These are phyloP conservation scores for Eremothecium sinecaudum DNA, from an alignment of 1,139 yeast genomes.

Conservation along the genomic window DNA sequence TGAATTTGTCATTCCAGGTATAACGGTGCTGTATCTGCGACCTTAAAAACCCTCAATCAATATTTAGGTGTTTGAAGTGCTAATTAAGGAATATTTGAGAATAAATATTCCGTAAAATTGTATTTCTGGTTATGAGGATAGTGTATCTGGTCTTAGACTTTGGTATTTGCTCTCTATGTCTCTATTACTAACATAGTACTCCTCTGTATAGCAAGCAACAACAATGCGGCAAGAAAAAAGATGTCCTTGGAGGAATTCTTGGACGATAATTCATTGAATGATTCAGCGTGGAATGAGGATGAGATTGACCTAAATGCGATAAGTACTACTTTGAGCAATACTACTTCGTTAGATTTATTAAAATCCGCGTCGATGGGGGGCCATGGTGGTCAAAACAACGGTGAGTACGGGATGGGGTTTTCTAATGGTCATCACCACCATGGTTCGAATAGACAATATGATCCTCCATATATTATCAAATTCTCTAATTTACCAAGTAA, in stretches of 20 bases:
- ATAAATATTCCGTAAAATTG: too few species aligned
- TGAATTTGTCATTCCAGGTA: too few species aligned
- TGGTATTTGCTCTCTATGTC: too few species aligned
- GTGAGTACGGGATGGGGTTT: slow-evolving; percentile 5
- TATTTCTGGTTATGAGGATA: too few species aligned
- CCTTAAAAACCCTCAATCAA: too few species aligned
- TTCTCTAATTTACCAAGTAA: slow-evolving; percentile 40
- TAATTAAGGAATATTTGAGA: too few species aligned
- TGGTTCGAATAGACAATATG: slow-evolving; percentile 12
- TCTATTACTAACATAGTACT: too few species aligned
- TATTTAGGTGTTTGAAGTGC: too few species aligned
- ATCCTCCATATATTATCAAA: slow-evolving; percentile 52
- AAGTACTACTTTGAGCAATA: slow-evolving; percentile 14
- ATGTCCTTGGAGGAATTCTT: slow-evolving; percentile 32
- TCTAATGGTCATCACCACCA: slow-evolving; percentile 7
- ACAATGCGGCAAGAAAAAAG: slow-evolving; percentile 25
- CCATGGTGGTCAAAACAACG: slow-evolving; percentile 9
- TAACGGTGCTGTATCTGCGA: too few species aligned
- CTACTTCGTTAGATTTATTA: slow-evolving; percentile 23
- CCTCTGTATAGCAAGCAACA: slow-evolving; percentile 5
- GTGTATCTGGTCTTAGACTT: too few species aligned
- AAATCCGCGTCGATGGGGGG: slow-evolving; percentile 16
- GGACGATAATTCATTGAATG: slow-evolving; percentile 29
- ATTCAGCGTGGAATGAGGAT: slow-evolving; percentile 30
- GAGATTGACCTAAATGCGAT: slow-evolving; percentile 25